Percentiles rank a stretch among this genome's conserved stretches.
Conservation (phyloP, 2,329 filamentous ascomycete species). For the Aspergillus novofumigatus region DNA sequence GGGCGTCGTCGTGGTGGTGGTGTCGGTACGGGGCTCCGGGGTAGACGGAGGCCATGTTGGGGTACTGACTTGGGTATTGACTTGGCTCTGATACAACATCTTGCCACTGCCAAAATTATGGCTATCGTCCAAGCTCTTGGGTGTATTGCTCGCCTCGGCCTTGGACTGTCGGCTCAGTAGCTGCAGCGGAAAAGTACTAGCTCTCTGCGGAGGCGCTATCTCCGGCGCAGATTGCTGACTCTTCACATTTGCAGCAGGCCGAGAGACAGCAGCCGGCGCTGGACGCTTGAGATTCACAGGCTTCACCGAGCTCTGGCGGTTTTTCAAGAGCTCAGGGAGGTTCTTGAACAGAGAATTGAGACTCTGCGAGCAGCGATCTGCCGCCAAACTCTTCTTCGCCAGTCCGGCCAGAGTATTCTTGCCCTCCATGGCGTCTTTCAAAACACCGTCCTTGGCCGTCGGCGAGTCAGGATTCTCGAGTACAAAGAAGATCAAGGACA, state of each 20-base stretch:
- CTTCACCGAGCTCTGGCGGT: conserved; percentile 45
- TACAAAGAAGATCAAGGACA: conserved; percentile 61
- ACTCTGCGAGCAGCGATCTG: conserved; percentile 75
- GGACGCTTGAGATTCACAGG: conserved; percentile 49
- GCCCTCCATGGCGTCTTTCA: conserved; percentile 80
- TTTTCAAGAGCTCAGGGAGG: conserved; percentile 67
- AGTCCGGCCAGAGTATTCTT: conserved; percentile 76
- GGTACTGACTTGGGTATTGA: conserved; percentile 10
- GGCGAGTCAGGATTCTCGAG: conserved; percentile 60
- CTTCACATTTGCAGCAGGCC: conserved; percentile 8
- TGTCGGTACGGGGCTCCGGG: conserved; percentile 26
- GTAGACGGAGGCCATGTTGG: conserved; percentile 24
- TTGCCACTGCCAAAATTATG: conserved; percentile 13
- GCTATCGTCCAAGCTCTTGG: conserved; percentile 30
- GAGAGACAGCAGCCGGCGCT: conserved; percentile 26
- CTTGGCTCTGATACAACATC: conserved; percentile 9
- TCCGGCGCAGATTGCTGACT: conserved; percentile 14
- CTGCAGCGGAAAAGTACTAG: conserved; percentile 40
- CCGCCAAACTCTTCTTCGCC: conserved; percentile 79
- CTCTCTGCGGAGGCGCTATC: conserved; percentile 27
- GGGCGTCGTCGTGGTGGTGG: conserved; percentile 27
- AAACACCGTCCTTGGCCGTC: conserved; percentile 64
- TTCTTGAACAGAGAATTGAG: conserved; percentile 77
- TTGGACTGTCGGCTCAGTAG: conserved; percentile 22
- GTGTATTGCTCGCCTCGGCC: conserved; percentile 21